phyloP scores from a whole-genome alignment of 768 basidiomycete genomes.

The Russula dissimulans region DNA sequence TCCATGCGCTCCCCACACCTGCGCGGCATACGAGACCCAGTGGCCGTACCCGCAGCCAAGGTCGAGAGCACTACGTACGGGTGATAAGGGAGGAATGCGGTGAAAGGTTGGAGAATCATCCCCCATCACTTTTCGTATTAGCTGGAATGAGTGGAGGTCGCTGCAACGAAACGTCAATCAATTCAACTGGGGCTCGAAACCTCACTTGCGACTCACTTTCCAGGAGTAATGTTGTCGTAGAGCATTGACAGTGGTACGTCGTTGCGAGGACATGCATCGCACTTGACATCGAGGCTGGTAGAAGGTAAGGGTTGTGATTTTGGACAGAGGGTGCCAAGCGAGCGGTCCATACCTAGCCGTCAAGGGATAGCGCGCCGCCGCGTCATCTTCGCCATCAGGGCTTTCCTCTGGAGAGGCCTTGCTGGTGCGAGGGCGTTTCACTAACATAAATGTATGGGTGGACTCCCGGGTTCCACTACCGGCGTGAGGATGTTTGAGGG shows the following conservation, averaged over 20 bases:
- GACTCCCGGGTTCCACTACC: not conserved
- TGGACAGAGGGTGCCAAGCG: not conserved
- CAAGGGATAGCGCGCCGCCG: not conserved
- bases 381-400: not conserved
- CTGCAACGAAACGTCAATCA: constrained; percentile 30
- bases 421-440: not conserved
- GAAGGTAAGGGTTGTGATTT: not conserved
- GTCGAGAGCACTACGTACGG: constrained; percentile 53
- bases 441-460: not conserved
- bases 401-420: not conserved
- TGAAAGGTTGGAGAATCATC: constrained; percentile 54
- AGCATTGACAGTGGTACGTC: constrained; percentile 10
- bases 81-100: constrained; percentile 34
- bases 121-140: constrained; percentile 48
- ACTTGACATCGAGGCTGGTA: not conserved
- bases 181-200: not conserved
- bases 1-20: constrained; percentile 42
- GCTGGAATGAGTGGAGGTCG: constrained; percentile 42
- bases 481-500: not conserved
- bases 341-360: not conserved
- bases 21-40: constrained; percentile 59
- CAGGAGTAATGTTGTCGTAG: not conserved
- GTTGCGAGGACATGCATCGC: not conserved
- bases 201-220: not conserved
- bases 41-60: constrained; percentile 66